Percentiles rank a stretch among this genome's conserved stretches.
Evolutionary conservation across 495 filamentous ascomycete species (phyloP).

Genomic region (Penicillium flavigenum): DNA sequence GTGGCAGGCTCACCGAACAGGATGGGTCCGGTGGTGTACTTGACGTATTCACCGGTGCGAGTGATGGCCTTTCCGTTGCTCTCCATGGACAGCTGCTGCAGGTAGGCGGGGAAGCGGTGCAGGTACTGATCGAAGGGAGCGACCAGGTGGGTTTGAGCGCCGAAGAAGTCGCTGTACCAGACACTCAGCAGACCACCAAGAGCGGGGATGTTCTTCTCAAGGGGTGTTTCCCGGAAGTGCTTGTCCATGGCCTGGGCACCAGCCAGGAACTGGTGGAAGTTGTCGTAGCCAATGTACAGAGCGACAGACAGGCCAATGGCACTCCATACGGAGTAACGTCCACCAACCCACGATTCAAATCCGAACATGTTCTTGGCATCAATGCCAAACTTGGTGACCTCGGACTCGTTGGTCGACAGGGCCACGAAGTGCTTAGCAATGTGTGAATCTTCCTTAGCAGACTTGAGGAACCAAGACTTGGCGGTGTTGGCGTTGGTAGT

Average conservation of each 20-base stretch:
- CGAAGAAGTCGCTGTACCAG: constrained; percentile 98
- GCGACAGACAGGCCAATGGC: constrained; percentile 94
- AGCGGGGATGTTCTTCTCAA: constrained; percentile 92
- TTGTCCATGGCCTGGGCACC: constrained; percentile 98
- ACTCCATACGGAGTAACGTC: constrained; percentile 97
- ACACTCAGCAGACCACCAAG: constrained; percentile 91
- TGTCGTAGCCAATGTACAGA: constrained; percentile 93
- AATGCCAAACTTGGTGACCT: constrained; percentile 98
- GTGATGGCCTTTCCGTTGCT: constrained; percentile 99
- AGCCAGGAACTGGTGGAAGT: constrained; percentile 94
- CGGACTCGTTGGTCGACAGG: constrained; percentile 89
- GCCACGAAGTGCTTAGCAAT: constrained; percentile 99
- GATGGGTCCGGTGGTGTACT: constrained; percentile 94
- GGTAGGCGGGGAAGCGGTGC: constrained; percentile 97
- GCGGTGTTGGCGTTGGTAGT: constrained; percentile 94
- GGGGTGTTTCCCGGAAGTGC: constrained; percentile 88
- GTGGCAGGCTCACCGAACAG: constrained; percentile 97
- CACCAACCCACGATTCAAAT: constrained; percentile 97
- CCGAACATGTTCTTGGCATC: constrained; percentile 98
- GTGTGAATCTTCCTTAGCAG: constrained; percentile 66
- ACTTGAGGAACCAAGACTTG: constrained; percentile 94
- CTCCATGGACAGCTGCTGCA: constrained; percentile 99
- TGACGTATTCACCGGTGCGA: constrained; percentile 83
- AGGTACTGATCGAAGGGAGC: constrained; percentile 99
- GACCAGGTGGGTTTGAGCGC: constrained; percentile 94